These are phyloP conservation scores for Ogataea nitratoaversa DNA, from an alignment of 805 yeast genomes.

Conservation along the genomic window DNA sequence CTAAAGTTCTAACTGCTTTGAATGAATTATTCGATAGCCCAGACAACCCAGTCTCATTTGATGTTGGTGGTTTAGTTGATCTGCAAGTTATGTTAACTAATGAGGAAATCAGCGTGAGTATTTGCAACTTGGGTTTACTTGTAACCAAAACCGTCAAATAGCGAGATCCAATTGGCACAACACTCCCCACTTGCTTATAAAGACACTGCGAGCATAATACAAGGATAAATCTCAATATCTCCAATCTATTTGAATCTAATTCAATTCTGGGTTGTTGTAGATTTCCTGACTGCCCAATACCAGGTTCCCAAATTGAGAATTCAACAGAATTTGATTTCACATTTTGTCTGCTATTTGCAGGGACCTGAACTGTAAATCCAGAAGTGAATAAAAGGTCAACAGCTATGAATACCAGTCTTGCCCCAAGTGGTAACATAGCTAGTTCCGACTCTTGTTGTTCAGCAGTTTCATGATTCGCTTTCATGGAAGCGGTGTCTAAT, in stretches of 20 bases:
- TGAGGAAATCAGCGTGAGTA: constrained; percentile 58
- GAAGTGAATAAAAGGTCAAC: constrained; percentile 50
- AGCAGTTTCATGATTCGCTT: constrained; percentile 5
- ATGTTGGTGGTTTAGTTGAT: constrained; percentile 33
- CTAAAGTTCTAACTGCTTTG: constrained; percentile 40
- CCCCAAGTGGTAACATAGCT: constrained; percentile 32
- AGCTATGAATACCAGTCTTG: constrained; percentile 33
- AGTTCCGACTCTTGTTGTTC: constrained; percentile 10
- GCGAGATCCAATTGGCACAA: constrained; percentile 52
- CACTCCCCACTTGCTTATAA: constrained; percentile 40
- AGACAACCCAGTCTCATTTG: constrained; percentile 43
- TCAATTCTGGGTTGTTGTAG: constrained; percentile 33
- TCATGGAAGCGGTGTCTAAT: constrained; percentile 12
- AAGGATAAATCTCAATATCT: constrained; percentile 57
- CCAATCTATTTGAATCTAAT: constrained; percentile 63
- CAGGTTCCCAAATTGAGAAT: constrained; percentile 71
- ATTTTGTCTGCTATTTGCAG: constrained; percentile 8
- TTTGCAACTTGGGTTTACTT: constrained; percentile 43
- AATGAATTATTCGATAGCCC: constrained; percentile 23
- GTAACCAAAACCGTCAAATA: constrained; percentile 55
- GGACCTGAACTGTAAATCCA: constrained; percentile 56
- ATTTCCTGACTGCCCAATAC: constrained; percentile 48
- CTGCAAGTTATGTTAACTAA: constrained; percentile 61
- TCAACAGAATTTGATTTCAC: constrained; percentile 29
- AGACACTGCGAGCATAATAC: constrained; percentile 59